phyloP scores from a whole-genome alignment of 148 eudicot species.

The Beta vulgaris region DNA sequence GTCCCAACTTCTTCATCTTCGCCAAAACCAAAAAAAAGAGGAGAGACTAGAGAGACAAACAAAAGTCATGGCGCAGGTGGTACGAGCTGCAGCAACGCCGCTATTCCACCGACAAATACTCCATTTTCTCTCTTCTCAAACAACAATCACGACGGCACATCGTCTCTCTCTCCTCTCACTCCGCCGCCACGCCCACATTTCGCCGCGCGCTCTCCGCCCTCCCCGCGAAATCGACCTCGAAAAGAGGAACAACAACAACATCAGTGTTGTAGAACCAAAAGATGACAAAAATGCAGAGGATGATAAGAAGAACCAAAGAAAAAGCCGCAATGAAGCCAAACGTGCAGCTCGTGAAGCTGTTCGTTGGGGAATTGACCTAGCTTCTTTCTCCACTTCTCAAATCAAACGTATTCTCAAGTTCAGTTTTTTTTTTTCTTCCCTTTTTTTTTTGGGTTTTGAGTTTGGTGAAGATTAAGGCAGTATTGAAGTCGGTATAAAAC shows the following conservation, averaged over 20 bases:
- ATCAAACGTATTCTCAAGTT: slow-evolving; percentile 78
- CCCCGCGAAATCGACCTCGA: slow-evolving; percentile 18
- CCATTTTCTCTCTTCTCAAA: slow-evolving; percentile 21
- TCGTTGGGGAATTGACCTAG: slow-evolving; percentile 71
- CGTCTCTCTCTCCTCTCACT: slow-evolving; percentile 13
- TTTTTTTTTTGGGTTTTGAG: no score
- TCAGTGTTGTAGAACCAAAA: neutral
- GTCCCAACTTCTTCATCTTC: neutral
- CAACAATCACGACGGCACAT: slow-evolving; percentile 22
- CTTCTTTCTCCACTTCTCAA: slow-evolving; percentile 59
- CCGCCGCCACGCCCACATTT: slow-evolving; percentile 32
- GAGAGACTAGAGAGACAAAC: neutral
- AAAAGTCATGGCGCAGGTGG: slow-evolving; percentile 39
- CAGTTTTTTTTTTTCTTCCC: neutral
- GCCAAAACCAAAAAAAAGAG: neutral
- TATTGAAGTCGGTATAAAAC: no score
- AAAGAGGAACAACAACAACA: neutral
- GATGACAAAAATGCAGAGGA: slow-evolving; percentile 11
- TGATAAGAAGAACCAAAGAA: slow-evolving; percentile 36
- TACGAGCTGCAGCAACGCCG: slow-evolving; percentile 26
- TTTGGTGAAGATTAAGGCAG: no score
- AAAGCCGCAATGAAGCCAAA: slow-evolving; percentile 68
- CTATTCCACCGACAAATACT: slow-evolving; percentile 34
- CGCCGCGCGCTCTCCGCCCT: slow-evolving; percentile 38
- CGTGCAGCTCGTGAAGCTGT: slow-evolving; percentile 71